Percentiles rank a stretch among this genome's conserved stretches.
Evolutionary conservation across 2,329 filamentous ascomycete genomes (phyloP).

Genomic region (Penicillium hordei): DNA sequence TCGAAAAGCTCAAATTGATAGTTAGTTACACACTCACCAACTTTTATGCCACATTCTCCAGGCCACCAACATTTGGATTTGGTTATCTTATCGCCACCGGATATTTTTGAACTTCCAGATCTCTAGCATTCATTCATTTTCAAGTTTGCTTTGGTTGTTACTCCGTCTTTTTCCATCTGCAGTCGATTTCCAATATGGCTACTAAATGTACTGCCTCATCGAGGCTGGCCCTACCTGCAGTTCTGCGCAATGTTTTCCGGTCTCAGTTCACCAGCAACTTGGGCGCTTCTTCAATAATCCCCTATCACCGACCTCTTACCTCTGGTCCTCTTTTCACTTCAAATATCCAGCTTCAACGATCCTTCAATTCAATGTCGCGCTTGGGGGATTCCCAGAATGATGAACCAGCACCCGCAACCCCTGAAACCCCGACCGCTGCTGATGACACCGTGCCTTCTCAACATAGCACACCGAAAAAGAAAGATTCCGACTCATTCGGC

Average conservation of each 20-base stretch:
- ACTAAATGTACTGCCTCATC: constrained; percentile 26
- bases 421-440: not conserved
- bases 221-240: constrained; percentile 26
- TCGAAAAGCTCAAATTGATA: no score
- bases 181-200: constrained; percentile 18
- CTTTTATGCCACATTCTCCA: no score
- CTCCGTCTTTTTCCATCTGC: not conserved
- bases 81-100: constrained; percentile 12
- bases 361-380: not conserved
- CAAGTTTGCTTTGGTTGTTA: constrained; percentile 3
- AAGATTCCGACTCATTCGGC: not conserved
- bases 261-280: constrained; percentile 22
- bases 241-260: constrained; percentile 27
- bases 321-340: constrained; percentile 1
- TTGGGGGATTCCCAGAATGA: not conserved
- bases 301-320: not conserved
- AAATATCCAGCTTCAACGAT: not conserved
- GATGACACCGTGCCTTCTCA: not conserved
- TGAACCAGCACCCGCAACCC: not conserved
- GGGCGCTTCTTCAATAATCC: constrained; percentile 6
- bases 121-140: not conserved
- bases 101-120: constrained; percentile 2
- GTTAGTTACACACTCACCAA: no score
- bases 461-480: not conserved
- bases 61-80: no score